phyloP scores from a whole-genome alignment of 148 eudicot species.

The Linanthus parryae region DNA sequence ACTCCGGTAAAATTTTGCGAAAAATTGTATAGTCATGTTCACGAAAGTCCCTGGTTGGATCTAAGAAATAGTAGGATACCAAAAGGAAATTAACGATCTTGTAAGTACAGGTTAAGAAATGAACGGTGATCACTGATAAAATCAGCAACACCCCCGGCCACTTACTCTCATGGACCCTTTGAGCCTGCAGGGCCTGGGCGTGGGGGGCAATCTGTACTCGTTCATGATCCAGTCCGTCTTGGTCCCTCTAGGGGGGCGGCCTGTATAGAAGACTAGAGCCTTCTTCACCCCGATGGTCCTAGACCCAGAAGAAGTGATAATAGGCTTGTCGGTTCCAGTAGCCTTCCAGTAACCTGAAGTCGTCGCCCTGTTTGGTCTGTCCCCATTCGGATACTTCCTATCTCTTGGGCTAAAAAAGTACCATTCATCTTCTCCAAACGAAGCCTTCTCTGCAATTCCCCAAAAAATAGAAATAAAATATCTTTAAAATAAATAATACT shows the following conservation, averaged over 20 bases:
- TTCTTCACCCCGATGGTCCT: constrained; percentile 24
- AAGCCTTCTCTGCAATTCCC: constrained; percentile 16
- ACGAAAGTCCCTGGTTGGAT: too few relatives aligned
- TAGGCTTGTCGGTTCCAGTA: constrained; percentile 21
- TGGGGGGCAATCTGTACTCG: constrained; percentile 20
- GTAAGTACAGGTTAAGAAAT: too few relatives aligned
- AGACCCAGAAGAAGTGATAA: constrained; percentile 12
- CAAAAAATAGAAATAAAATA: neutral
- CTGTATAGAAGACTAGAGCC: constrained; percentile 22
- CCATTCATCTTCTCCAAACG: constrained; percentile 29
- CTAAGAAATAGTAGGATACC: too few relatives aligned
- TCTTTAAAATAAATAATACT: neutral
- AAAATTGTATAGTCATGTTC: too few relatives aligned
- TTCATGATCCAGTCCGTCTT: constrained; percentile 30
- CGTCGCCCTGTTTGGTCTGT: constrained; percentile 24
- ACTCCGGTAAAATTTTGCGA: too few relatives aligned
- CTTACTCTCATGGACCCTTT: constrained; percentile 23
- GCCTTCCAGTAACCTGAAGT: constrained; percentile 27
- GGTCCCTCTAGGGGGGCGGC: constrained; percentile 19
- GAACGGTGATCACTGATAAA: too few relatives aligned
- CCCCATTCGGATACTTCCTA: constrained; percentile 28
- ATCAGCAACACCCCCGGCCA: too few relatives aligned
- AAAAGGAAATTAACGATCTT: too few relatives aligned
- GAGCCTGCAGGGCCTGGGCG: neutral
- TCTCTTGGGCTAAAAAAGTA: constrained; percentile 25